These are phyloP conservation scores for Extremus antarcticus DNA, from an alignment of 495 filamentous ascomycete genomes.

Conservation along the genomic window DNA sequence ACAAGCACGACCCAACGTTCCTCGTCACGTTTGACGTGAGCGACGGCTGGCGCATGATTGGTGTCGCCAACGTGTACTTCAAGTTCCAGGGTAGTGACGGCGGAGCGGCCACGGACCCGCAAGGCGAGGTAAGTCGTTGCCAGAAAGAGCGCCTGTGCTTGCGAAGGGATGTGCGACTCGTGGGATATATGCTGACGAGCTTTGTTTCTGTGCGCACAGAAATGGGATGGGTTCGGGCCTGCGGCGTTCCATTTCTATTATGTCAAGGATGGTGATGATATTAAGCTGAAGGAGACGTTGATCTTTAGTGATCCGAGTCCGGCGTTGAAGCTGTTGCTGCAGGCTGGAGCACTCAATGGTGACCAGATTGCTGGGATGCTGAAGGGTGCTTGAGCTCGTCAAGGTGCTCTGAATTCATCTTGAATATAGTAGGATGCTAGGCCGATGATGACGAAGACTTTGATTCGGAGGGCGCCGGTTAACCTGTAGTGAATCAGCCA, in stretches of 20 bases:
- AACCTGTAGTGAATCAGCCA: no score
- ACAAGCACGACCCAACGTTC: slow-evolving; percentile 8
- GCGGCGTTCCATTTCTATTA: slow-evolving; percentile 5
- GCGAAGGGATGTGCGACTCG: no score
- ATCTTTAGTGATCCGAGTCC: slow-evolving; percentile 11
- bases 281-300: slow-evolving; percentile 9
- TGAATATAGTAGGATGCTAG: neutral
- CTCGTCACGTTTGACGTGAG: slow-evolving; percentile 7
- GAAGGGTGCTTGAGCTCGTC: neutral
- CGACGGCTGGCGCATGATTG: slow-evolving; percentile 12
- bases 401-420: neutral
- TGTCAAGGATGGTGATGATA: slow-evolving; percentile 5
- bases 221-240: slow-evolving; percentile 11
- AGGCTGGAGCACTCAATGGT: neutral
- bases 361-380: neutral
- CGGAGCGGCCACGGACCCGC: neutral
- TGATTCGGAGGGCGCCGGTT: no score
- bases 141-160: no score
- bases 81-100: slow-evolving; percentile 5
- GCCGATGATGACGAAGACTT: no score
- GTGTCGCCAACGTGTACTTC: slow-evolving; percentile 5
- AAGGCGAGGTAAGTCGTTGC: no score
- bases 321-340: slow-evolving; percentile 13
- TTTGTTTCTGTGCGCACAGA: no score
- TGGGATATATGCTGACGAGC: no score